A percentile compares a stretch with the other conserved stretches of the same genome.
Conservation (phyloP, 306 rosid genomes). For the Pachyrhizus erosus region DNA sequence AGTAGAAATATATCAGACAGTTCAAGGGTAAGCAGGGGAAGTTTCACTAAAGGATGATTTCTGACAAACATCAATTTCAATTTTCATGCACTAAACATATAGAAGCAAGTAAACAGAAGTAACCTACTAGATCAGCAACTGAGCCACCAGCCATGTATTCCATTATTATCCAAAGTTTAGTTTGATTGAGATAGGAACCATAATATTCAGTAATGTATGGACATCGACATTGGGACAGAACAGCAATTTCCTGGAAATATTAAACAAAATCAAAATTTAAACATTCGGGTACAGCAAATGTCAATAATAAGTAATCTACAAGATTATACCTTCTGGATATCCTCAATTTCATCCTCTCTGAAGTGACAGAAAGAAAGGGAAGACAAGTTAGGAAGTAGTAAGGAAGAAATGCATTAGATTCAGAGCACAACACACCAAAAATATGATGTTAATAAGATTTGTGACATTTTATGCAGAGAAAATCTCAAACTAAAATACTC, state of each 20-base stretch:
- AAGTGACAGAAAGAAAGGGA: slow-evolving; percentile 34
- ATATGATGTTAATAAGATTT: slow-evolving; percentile 10
- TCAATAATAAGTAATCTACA: slow-evolving; percentile 33
- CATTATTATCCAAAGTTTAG: slow-evolving; percentile 99
- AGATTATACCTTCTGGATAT: slow-evolving; percentile 87
- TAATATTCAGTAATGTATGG: slow-evolving; percentile 95
- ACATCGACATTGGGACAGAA: slow-evolving; percentile 96
- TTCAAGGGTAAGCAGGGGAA: slow-evolving; percentile 7
- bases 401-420: slow-evolving; percentile 34
- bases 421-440: slow-evolving; percentile 8
- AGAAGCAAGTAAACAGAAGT: slow-evolving; percentile 59
- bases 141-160: slow-evolving; percentile 99
- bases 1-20: background rate
- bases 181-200: slow-evolving; percentile 94
- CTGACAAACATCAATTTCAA: slow-evolving; percentile 33
- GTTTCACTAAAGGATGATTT: background rate
- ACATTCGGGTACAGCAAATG: slow-evolving; percentile 34
- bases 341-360: slow-evolving; percentile 99
- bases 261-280: slow-evolving; percentile 49
- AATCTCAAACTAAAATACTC: slow-evolving; percentile 17
- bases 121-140: slow-evolving; percentile 97
- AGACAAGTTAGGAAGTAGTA: slow-evolving; percentile 37
- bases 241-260: slow-evolving; percentile 94
- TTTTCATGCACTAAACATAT: slow-evolving; percentile 38
- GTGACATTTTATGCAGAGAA: background rate